Base-by-base conservation (phyloP, 1,284 basidiomycete genomes). In the Tilletia horrida region DNA sequence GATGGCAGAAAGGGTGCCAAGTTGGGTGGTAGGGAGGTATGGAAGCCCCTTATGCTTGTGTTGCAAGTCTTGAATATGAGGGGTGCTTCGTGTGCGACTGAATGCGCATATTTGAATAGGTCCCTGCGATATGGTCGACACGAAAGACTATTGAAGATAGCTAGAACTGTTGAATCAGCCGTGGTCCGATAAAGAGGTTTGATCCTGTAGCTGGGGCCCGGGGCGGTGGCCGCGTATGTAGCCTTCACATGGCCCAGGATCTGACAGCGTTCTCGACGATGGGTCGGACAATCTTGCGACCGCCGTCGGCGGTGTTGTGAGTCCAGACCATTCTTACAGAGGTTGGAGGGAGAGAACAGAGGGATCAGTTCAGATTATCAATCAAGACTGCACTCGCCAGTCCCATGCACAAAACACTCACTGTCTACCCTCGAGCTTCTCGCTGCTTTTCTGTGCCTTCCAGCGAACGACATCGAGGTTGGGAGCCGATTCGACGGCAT, bases 211-310 rank as follows among this genome's bases (percentile, higher is more conserved):
- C 4, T 6, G 35, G 35, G 35, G 6, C 35, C 6, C 4, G 16
- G 6, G 21, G 45, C 3, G 45, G 45, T 18, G 45, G 6, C 4
- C 21, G 16, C 7, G 45, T 6, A 48, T n/a, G 45, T 3, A 48
- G 43, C 18, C 9, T 48, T 59, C 29, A 65, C 64, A 65, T 35
- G 23, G 18, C 35, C 75, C 76, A 76, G 14, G 55, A 63, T n/a
- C 66, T 65, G 25, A 76, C 73, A 13, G 76, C 76, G 7, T 69
- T 64, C 63, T 77, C 76, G n/a, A 78, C 71, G 64, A 77, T 72
- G 21, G 76, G 76, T 1, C 76, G 64, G 4, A 78, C 69, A 16
- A 78, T 63, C 62, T 78, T 78, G 16, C 76, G 62, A 0, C 76
- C 76, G 2, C 75, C 76, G 42, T 55, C 55, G 8, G 62, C 52